Evolutionary conservation across 768 basidiomycete genomes (phyloP).

Genomic region (Boletus vinaceobasis): DNA sequence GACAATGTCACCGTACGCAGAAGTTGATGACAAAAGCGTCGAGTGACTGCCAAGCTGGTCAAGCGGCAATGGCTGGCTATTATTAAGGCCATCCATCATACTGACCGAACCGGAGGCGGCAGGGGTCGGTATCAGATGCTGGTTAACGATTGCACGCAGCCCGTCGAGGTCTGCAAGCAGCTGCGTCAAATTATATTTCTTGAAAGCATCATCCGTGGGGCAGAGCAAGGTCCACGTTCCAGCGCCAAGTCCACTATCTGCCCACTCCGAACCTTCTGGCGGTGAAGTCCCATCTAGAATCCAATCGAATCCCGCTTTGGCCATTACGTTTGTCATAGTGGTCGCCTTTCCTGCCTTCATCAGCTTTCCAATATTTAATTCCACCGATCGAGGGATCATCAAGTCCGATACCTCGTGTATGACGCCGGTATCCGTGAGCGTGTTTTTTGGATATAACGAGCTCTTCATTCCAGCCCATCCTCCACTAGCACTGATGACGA

Average conservation of each 20-base stretch:
- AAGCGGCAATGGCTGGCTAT: conserved; percentile 70
- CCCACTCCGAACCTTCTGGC: conserved; percentile 68
- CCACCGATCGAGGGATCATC: conserved; percentile 81
- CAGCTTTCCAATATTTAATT: conserved; percentile 86
- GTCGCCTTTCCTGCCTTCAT: conserved; percentile 83
- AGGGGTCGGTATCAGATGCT: conserved; percentile 67
- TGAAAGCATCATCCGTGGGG: conserved; percentile 91
- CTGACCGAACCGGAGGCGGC: conserved; percentile 21
- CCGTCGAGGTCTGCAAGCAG: conserved; percentile 55
- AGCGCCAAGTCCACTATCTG: conserved; percentile 43
- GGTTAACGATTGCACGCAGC: conserved; percentile 61
- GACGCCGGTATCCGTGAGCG: conserved; percentile 85
- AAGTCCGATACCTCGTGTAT: conserved; percentile 86
- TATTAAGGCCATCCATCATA: conserved; percentile 43
- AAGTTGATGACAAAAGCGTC: conserved; percentile 67
- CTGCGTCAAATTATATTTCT: conserved; percentile 74
- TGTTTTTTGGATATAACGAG: conserved; percentile 54
- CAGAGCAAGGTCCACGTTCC: conserved; percentile 86
- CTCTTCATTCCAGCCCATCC: conserved; percentile 75
- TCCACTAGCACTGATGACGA: conserved; percentile 60
- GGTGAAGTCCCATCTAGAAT: conserved; percentile 81
- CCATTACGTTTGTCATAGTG: conserved; percentile 83
- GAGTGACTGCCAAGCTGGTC: conserved; percentile 69
- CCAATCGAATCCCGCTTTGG: conserved; percentile 88
- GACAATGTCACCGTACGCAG: conserved; percentile 78